Base-by-base conservation (phyloP, 2,329 filamentous ascomycete genomes). In the Fusarium illudens region DNA sequence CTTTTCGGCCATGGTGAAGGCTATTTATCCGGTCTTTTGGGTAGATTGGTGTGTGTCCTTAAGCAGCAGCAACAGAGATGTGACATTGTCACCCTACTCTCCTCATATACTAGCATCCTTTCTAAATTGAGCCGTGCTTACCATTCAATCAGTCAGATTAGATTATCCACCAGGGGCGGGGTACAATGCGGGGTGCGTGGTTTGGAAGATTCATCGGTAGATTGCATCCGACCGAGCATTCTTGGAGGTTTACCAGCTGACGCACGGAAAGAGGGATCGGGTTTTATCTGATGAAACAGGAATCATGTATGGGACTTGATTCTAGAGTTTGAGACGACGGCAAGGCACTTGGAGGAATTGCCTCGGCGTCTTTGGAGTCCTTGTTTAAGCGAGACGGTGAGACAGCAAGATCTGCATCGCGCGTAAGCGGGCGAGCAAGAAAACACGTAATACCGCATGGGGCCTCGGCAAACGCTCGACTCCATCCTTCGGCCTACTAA, bases 61-160 rank as follows among this genome's bases (percentile, higher is more conserved):
- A 22, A 46, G 22, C 0, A 12, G 22, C 27, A 27, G 10, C 6
- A 8, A 17, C 22, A 20, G 10, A 27, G 25, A 46, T 17, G n/a
- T 27, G 39, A n/a, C 39, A 46, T 17, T n/a, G 39, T 17, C 39
- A 46, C n/a, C 17, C 39, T 27, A 17, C 46, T 27, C 46, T 48
- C 46, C 46, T 49, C 46, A 30, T 49, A 46, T 32, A 32, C 46
- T 44, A 32, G 34, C 54, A 19, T 17, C 32, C 27, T 30, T 8
- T 3, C 42, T 34, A 46, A 46, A 20, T 22, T 15, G 6, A 46
- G 39, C 39, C 15, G 15, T 64, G 61, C 62, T 64, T 50, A 65
- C 61, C 9, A 54, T 29, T 54, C 34, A 36, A 65, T 64, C 62
- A 64, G 60, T 65, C 62, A 65, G 60, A 64, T 44, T 13, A 34